Evolutionary conservation across 75 land plant species (phyloP), one percentile per base, ranked within the genome.

Genomic region (Larix kaempferi): DNA sequence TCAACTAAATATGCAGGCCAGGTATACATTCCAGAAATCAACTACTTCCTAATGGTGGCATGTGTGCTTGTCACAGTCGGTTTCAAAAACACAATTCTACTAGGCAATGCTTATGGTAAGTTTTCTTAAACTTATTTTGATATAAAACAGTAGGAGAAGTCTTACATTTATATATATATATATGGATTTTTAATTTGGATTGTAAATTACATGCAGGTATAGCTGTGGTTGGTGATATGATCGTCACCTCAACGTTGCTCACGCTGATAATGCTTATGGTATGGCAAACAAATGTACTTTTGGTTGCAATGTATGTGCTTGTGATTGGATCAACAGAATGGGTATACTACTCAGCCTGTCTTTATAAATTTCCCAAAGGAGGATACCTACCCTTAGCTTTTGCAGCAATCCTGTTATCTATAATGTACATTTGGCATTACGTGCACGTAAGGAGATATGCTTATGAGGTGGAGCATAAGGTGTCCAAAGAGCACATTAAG

Each of bases 101-200:
- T 93, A 37, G 89, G 89, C 76, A 89, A 94, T 75, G 96, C 96
- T 15, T 94, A 94, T 75, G 96, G 96, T 94, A 85, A n/a, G n/a
- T n/a, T n/a, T n/a, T n/a, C n/a, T n/a, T n/a, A n/a, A n/a, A n/a
- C n/a, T n/a, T n/a, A n/a, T n/a, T n/a, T n/a, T n/a, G n/a, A n/a
- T n/a, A n/a, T n/a, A n/a, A n/a, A n/a, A n/a, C n/a, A n/a, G n/a
- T n/a, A n/a, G n/a, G n/a, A n/a, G n/a, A n/a, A n/a, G n/a, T n/a
- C n/a, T n/a, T n/a, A n/a, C n/a, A n/a, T n/a, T n/a, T n/a, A n/a
- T n/a, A n/a, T n/a, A n/a, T n/a, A n/a, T n/a, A n/a, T n/a, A n/a
- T n/a, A n/a, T n/a, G n/a, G n/a, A n/a, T n/a, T n/a, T n/a, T n/a
- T n/a, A n/a, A n/a, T n/a, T n/a, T n/a, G n/a, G n/a, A 13, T 3